Base-by-base conservation (phyloP, 169 alveolate genomes). In the Plasmodium vivax region DNA sequence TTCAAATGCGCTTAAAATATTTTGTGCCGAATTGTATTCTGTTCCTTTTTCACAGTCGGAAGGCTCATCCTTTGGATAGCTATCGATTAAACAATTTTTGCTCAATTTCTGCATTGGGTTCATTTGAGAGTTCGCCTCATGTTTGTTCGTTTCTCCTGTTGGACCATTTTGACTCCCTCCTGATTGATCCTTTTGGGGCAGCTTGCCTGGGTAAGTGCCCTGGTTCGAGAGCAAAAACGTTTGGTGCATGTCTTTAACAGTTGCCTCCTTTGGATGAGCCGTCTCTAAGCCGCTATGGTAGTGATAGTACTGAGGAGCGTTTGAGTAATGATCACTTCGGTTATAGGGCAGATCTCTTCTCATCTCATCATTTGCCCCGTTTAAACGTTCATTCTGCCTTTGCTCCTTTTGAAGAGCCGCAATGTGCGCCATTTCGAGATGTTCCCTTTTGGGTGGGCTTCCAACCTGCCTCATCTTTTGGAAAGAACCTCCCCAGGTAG, bases 11-110 rank as follows among this genome's bases (percentile, higher is more conserved):
- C 80, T 74, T 9, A 74, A 85, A 47, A 85, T 23, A 74, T 85
- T 85, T 85, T 85, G 87, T 45, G 73, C 83, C 36, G 92, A 84
- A 84, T 84, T 81, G 36, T 41, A 84, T 16, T 19, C 51, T 45
- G 75, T 68, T 23, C 58, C 47, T 71, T 72, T 45, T 84, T 84
- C 83, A 16, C 45, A 71, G n/a, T 84, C 83, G 9, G 72, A 19
- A 14, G 73, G 84, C 2, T 10, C 54, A 72, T 30, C 36, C n/a
- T 43, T 54, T 72, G 75, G 30, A 84, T 84, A 41, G 32, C 27
- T 38, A 71, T 72, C 43, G 7, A 12, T 71, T 43, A 27, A 14
- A 72, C 54, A 16, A 3, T 68, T 43, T 83, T 43, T 32, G 14
- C 75, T 73, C 9, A n/a, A 12, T 30, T 38, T 47, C 23, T 43